phyloP scores from a whole-genome alignment of 2,329 filamentous ascomycete genomes.

The Pestalotiopsis sp. region DNA sequence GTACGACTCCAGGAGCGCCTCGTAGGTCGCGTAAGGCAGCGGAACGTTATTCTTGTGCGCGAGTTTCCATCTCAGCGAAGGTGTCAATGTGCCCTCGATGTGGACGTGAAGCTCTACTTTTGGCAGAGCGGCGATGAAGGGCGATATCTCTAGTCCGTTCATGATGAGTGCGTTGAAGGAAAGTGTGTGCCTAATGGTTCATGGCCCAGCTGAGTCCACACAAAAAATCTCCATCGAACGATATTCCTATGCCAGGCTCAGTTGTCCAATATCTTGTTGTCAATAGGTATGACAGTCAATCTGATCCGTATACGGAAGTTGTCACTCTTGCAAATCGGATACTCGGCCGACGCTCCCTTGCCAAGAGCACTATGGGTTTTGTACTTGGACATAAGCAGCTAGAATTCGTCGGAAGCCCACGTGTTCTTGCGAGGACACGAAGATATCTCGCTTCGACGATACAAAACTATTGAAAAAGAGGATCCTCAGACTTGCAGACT shows the following conservation, averaged over 20 bases:
- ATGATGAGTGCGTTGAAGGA: constrained; percentile 17
- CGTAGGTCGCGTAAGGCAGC: constrained; percentile 32
- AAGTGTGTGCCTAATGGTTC: neutral
- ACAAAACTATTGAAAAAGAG: neutral
- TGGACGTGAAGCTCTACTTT: constrained; percentile 51
- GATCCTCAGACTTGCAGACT: neutral
- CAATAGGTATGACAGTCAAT: neutral
- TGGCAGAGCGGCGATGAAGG: constrained; percentile 39
- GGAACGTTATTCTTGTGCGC: constrained; percentile 39
- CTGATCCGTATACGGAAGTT: neutral
- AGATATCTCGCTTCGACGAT: neutral
- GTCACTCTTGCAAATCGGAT: neutral
- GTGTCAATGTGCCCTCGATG: constrained; percentile 48
- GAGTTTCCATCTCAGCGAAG: constrained; percentile 43
- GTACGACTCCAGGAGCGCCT: constrained; percentile 36
- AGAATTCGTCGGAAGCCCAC: neutral
- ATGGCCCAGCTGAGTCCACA: neutral
- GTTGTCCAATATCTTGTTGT: neutral
- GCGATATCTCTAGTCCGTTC: constrained; percentile 32
- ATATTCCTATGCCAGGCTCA: neutral
- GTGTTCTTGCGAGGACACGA: neutral
- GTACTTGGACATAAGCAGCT: neutral
- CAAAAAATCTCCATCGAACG: neutral
- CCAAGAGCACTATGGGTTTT: neutral
- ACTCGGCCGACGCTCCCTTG: neutral